A percentile compares a stretch with the other conserved stretches of the same genome.
phyloP scores from a whole-genome alignment of 2,329 filamentous ascomycete genomes.

The Trichoderma oligosporum region DNA sequence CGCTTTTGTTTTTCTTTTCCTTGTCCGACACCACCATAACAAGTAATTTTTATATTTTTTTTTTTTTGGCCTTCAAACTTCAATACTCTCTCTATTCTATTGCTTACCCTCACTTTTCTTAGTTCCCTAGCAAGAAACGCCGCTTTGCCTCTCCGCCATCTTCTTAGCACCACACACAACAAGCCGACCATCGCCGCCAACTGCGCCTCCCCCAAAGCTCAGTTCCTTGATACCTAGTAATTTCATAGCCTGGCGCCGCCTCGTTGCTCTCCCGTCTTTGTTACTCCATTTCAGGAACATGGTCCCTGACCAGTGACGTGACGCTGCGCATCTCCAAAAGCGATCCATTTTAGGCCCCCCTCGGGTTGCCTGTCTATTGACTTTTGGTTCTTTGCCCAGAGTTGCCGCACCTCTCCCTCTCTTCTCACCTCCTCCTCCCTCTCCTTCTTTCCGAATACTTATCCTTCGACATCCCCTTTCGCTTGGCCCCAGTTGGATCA shows the following conservation, averaged over 20 bases:
- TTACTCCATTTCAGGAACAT: constrained; percentile 28
- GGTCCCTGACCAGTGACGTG: constrained; percentile 32
- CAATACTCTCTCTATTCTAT: neutral
- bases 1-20: constrained; percentile 8
- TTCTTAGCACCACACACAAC: neutral
- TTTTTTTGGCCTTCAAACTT: constrained; percentile 4
- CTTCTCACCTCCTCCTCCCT: neutral
- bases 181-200: neutral
- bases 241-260: neutral
- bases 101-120: neutral
- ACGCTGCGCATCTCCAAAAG: constrained; percentile 24
- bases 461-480: constrained; percentile 22
- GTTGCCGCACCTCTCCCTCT: constrained; percentile 8
- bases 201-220: constrained; percentile 11
- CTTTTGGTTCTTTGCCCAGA: neutral
- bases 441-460: constrained; percentile 5
- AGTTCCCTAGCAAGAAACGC: constrained; percentile 11
- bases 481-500: constrained; percentile 19
- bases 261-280: constrained; percentile 8
- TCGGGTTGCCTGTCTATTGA: constrained; percentile 18
- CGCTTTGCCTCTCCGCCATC: constrained; percentile 2
- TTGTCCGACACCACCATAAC: constrained; percentile 15
- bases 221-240: neutral
- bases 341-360: constrained; percentile 15
- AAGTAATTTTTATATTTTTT: too few species aligned